These are phyloP conservation scores for Yamadazyma triangularis DNA, from an alignment of 1,139 yeast species.

Conservation along the genomic window DNA sequence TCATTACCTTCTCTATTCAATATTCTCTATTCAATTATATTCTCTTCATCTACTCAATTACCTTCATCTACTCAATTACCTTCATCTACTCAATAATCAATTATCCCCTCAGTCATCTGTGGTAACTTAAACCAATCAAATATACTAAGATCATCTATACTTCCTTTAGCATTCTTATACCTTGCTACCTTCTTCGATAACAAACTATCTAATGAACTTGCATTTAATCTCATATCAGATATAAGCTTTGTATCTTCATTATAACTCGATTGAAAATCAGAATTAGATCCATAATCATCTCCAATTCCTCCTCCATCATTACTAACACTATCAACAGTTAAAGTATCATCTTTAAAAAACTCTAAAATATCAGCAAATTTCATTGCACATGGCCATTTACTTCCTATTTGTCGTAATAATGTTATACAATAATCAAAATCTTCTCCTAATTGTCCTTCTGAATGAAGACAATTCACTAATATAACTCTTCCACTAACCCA, in stretches of 20 bases:
- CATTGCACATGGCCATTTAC: slow-evolving; percentile 13
- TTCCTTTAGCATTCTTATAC: slow-evolving; percentile 10
- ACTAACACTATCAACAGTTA: slow-evolving; percentile 8
- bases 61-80: too few species aligned
- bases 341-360: slow-evolving; percentile 13
- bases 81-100: too few species aligned
- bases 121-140: slow-evolving; percentile 17
- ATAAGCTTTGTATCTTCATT: slow-evolving; percentile 14
- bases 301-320: slow-evolving; percentile 6
- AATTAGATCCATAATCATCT: slow-evolving; percentile 3
- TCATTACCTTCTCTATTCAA: too few species aligned
- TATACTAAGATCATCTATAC: slow-evolving; percentile 10
- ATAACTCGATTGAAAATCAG: slow-evolving; percentile 4
- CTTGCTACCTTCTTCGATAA: slow-evolving; percentile 12
- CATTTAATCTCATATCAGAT: slow-evolving; percentile 13
- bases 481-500: slow-evolving; percentile 17
- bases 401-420: slow-evolving; percentile 10
- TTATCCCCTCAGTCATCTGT: too few species aligned
- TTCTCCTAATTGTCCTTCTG: slow-evolving; percentile 8
- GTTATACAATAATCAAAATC: slow-evolving; percentile 12
- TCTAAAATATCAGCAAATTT: slow-evolving; percentile 16
- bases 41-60: too few species aligned
- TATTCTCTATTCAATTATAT: too few species aligned
- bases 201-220: slow-evolving; percentile 12
- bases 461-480: slow-evolving; percentile 12